Percentiles rank a stretch among this genome's conserved stretches.
Conservation (phyloP, 768 basidiomycete species). For the Aureoboletus auriporus region DNA sequence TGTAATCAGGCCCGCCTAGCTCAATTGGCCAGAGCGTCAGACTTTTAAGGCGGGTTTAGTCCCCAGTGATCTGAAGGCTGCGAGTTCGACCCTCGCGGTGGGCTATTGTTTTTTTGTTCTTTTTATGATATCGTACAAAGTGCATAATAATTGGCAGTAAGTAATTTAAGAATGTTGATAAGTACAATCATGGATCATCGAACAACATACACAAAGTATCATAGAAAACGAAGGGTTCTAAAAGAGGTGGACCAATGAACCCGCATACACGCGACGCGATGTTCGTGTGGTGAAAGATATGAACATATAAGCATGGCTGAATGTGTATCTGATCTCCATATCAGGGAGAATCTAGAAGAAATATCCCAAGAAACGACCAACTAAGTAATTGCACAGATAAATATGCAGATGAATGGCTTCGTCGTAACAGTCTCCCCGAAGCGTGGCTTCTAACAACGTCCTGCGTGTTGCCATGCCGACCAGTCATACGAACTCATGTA, state of each 20-base stretch:
- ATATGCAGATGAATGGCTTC: slow-evolving; percentile 18
- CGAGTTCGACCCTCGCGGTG: slow-evolving; percentile 85
- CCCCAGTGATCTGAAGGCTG: slow-evolving; percentile 65
- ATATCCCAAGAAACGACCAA: slow-evolving; percentile 27
- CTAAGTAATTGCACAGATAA: slow-evolving; percentile 22
- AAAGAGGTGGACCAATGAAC: slow-evolving; percentile 6
- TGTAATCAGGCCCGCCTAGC: slow-evolving; percentile 45
- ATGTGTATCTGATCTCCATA: slow-evolving; percentile 16
- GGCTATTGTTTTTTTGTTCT: slow-evolving; percentile 40
- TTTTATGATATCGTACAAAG: background rate
- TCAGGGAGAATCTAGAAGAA: slow-evolving; percentile 22
- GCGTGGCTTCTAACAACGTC: slow-evolving; percentile 22
- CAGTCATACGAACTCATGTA: slow-evolving; percentile 33
- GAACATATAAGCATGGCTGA: slow-evolving; percentile 16
- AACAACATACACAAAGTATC: slow-evolving; percentile 13
- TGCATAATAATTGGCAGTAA: slow-evolving; percentile 9
- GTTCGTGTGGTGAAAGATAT: slow-evolving; percentile 4
- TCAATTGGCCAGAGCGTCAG: slow-evolving; percentile 63
- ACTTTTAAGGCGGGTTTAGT: slow-evolving; percentile 37
- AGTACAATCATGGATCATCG: slow-evolving; percentile 11
- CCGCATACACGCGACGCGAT: slow-evolving; percentile 6
- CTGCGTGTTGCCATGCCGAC: slow-evolving; percentile 18
- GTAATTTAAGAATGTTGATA: slow-evolving; percentile 17
- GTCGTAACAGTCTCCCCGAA: slow-evolving; percentile 8
- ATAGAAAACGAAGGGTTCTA: slow-evolving; percentile 8